Conservation (phyloP, 768 basidiomycete species). For the Suillus discolor region DNA sequence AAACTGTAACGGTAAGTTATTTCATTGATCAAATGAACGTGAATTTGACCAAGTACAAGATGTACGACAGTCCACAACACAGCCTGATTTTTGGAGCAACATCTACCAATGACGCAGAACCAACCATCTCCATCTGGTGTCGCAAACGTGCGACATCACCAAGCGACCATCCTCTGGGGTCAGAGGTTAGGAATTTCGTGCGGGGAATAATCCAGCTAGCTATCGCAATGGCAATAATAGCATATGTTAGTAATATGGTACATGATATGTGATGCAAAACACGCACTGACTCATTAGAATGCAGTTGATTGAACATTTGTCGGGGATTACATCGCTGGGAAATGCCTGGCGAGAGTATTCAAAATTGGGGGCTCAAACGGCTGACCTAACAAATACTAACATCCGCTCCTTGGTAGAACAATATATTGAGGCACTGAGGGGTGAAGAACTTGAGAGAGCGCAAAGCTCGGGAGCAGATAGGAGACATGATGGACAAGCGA, state of each 20-base stretch:
- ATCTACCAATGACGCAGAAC: background rate
- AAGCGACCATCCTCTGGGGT: background rate
- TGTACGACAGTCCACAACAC: background rate
- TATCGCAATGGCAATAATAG: background rate
- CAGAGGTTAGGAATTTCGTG: background rate
- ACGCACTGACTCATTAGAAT: no score
- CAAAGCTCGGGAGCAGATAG: no score
- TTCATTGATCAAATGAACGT: background rate
- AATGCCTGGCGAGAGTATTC: no score
- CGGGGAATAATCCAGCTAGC: background rate
- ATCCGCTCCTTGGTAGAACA: no score
- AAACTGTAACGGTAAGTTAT: background rate
- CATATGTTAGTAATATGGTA: background rate
- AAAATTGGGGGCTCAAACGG: no score
- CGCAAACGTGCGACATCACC: background rate
- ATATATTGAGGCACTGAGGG: no score
- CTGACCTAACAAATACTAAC: no score
- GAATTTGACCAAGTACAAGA: background rate
- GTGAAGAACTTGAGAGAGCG: no score
- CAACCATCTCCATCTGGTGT: background rate
- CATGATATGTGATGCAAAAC: background rate
- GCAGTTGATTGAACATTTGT: no score
- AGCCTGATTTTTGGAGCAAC: background rate
- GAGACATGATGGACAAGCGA: background rate
- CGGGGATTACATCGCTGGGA: no score